phyloP scores from a whole-genome alignment of 257 asterid genomes.

The Plantago major region DNA sequence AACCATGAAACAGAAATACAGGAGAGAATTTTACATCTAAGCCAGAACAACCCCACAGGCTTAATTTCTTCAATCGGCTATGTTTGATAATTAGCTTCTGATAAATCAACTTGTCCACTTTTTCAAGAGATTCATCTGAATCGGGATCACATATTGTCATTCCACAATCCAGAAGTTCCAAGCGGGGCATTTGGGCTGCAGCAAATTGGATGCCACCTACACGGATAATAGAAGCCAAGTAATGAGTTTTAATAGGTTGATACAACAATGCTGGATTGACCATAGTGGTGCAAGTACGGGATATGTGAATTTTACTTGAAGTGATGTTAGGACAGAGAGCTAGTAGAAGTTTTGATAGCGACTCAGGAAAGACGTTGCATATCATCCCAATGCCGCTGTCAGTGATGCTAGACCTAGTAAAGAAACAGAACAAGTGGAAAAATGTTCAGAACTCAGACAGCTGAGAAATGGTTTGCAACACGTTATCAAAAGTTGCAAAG shows the following conservation, averaged over 20 bases:
- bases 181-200: conserved; percentile 74
- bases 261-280: neutral
- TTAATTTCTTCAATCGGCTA: conserved; percentile 70
- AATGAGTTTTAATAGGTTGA: conserved; percentile 4
- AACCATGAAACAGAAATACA: conserved; percentile 6
- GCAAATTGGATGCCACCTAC: conserved; percentile 98
- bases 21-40: conserved; percentile 68
- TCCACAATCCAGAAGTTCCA: conserved; percentile 96
- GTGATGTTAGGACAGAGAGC: conserved; percentile 95
- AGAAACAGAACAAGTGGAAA: conserved; percentile 13
- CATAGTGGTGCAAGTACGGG: conserved; percentile 4
- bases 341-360: conserved; percentile 76
- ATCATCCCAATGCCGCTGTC: conserved; percentile 97
- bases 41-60: conserved; percentile 99
- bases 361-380: conserved; percentile 87
- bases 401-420: conserved; percentile 79
- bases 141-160: conserved; percentile 73
- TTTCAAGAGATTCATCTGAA: conserved; percentile 30
- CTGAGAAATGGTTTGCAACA: neutral
- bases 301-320: conserved; percentile 59
- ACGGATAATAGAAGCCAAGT: conserved; percentile 7
- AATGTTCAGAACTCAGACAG: conserved; percentile 9
- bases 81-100: conserved; percentile 95
- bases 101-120: conserved; percentile 48
- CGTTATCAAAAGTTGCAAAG: neutral